Evolutionary conservation across 345 rosid genomes (phyloP).

Genomic region (Cardamine occulta): DNA sequence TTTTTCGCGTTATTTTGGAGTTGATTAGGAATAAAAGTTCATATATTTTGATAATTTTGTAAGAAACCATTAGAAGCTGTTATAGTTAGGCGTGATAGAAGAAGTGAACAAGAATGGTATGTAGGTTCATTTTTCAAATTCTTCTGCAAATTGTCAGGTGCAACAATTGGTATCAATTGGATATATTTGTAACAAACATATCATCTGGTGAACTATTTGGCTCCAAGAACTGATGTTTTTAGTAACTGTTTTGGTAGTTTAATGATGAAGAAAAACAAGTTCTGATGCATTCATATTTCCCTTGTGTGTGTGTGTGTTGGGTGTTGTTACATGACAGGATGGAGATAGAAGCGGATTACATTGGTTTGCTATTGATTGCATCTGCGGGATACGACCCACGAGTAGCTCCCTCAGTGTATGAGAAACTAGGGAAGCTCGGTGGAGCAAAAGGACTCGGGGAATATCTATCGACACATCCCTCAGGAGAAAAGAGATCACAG

Average conservation of each 20-base stretch:
- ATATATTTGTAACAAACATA: background rate
- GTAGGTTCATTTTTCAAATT: background rate
- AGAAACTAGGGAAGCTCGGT: conserved; percentile 70
- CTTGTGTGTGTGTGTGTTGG: conserved; percentile 17
- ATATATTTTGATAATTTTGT: no score
- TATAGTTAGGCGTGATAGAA: conserved; percentile 14
- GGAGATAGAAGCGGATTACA: conserved; percentile 96
- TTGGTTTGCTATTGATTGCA: conserved; percentile 79
- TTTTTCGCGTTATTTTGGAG: background rate
- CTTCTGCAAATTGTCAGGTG: background rate
- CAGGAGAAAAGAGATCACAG: conserved; percentile 81
- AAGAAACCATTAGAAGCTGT: conserved; percentile 19
- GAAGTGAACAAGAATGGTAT: conserved; percentile 4
- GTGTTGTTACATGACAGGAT: conserved; percentile 57
- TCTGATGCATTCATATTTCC: conserved; percentile 10
- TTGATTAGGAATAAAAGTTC: no score
- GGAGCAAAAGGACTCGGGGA: conserved; percentile 58
- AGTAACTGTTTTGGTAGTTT: background rate
- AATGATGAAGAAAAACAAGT: conserved; percentile 5
- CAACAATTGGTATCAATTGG: background rate
- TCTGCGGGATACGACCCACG: conserved; percentile 94
- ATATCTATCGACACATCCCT: conserved; percentile 94
- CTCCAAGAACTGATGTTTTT: background rate
- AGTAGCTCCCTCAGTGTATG: conserved; percentile 76
- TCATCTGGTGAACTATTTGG: conserved; percentile 13